Base-by-base conservation (phyloP, 495 filamentous ascomycete species). In the Chaetomidium leptoderma region DNA sequence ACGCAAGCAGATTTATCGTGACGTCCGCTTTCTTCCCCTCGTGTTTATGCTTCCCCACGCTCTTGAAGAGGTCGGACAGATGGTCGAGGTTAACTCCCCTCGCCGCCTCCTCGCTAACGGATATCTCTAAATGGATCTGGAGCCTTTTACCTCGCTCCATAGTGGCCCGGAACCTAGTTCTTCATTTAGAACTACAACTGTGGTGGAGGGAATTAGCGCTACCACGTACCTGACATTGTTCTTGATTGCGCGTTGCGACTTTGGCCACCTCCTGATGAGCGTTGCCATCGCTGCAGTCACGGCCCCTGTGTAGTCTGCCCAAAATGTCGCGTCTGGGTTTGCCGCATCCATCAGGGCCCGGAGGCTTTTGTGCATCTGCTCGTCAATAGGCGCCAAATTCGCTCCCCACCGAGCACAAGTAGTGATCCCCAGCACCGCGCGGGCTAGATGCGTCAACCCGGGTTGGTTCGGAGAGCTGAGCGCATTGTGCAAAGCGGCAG, bases 361-460 rank as follows among this genome's bases (percentile, higher is more conserved):
- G 3, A 83, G 62, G 47, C 72, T 73, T 14, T 58, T 42, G 30
- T 69, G 64, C 13, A 81, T 63, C 9, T 67, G 63, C 43, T 66
- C 64, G 55, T 83, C 76, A 24, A 78, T 76, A 2, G 78, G 73
- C 16, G 71, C 72, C 10, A 95, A 71, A 55, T 81, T 77, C 7
- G 81, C 84, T 14, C 85, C 88, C 81, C 89, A 95, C 59, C 92
- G 79, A 44, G 86, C 87, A 52, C 85, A 91, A 13, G 92, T 79
- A 2, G 86, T 80, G 2, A 96, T 71, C 0, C 85, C 87, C 2
- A 96, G 71, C 2, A 90, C 72, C 0, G 86, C 84, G 3, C 92
- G 82, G 33, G 85, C 77, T 14, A 81, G 60, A 58, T 97, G 92
- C 1, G 81, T 83, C 10, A 95, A 72, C 0, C 91, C 89, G 48